Base-by-base conservation (phyloP, 2,329 filamentous ascomycete genomes). In the Mariannaea elegans region DNA sequence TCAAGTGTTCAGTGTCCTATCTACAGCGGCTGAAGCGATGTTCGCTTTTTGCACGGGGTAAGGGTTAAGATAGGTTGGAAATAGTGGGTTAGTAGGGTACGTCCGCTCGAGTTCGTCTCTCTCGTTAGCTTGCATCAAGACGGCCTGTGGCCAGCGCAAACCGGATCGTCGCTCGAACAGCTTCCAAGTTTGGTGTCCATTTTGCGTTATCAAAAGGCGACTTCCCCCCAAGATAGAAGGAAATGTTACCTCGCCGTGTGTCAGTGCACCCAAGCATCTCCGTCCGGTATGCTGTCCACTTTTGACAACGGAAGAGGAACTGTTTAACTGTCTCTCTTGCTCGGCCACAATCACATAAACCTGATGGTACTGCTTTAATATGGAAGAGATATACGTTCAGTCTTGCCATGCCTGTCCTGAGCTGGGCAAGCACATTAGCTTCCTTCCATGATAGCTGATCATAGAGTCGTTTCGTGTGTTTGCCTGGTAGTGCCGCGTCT, bases 121-220 rank as follows among this genome's bases (percentile, higher is more conserved):
- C n/a, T n/a, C n/a, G n/a, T n/a, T n/a, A n/a, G n/a, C n/a, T n/a
- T n/a, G n/a, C n/a, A n/a, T n/a, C n/a, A n/a, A n/a, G n/a, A n/a
- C n/a, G n/a, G n/a, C n/a, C n/a, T n/a, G n/a, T n/a, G n/a, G n/a
- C n/a, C n/a, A n/a, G n/a, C n/a, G n/a, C n/a, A n/a, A n/a, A n/a
- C n/a, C n/a, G n/a, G n/a, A n/a, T n/a, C n/a, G n/a, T n/a, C n/a
- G n/a, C n/a, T n/a, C n/a, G n/a, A n/a, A n/a, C n/a, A n/a, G n/a
- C n/a, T n/a, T 68, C 60, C 51, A 73, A 62, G 52, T 73, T 67
- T 59, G 69, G 72, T 46, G 47, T 68, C 72, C 66, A 75, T 27
- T 65, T 63, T 48, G 62, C 58, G 45, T 67, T 52, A 54, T 65
- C 64, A 50, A 45, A 55, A 29, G 24, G 58, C 48, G 49, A 67